A percentile compares a stretch with the other conserved stretches of the same genome.
Evolutionary conservation across 805 yeast genomes (phyloP).

Genomic region (Yamadazyma ubonensis): DNA sequence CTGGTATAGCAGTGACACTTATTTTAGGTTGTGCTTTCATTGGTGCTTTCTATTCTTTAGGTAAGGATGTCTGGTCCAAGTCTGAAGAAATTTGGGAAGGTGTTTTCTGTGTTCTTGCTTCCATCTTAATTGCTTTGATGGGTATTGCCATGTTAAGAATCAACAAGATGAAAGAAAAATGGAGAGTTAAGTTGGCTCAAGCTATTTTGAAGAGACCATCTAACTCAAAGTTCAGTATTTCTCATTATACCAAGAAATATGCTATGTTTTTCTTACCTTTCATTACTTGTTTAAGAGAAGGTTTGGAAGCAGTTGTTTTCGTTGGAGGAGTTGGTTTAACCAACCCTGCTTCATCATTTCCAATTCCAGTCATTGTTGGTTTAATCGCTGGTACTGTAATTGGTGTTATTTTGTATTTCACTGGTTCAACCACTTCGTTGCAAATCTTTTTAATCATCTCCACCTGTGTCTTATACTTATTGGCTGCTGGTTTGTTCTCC

Average conservation of each 20-base stretch:
- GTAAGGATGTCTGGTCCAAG: slow-evolving; percentile 77
- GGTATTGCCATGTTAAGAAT: slow-evolving; percentile 95
- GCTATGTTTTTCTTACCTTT: slow-evolving; percentile 88
- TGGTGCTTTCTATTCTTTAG: slow-evolving; percentile 83
- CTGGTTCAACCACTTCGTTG: slow-evolving; percentile 80
- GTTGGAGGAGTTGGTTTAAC: slow-evolving; percentile 45
- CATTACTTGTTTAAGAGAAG: slow-evolving; percentile 92
- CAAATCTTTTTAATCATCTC: slow-evolving; percentile 85
- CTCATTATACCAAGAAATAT: slow-evolving; percentile 56
- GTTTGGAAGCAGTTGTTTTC: slow-evolving; percentile 56
- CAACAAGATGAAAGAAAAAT: slow-evolving; percentile 94
- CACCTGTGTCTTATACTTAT: slow-evolving; percentile 84
- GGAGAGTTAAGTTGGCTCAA: slow-evolving; percentile 92
- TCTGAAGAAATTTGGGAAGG: slow-evolving; percentile 99
- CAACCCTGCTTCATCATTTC: slow-evolving; percentile 58
- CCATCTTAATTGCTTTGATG: slow-evolving; percentile 85
- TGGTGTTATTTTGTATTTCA: slow-evolving; percentile 73
- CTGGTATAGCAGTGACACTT: slow-evolving; percentile 78
- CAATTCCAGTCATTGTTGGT: slow-evolving; percentile 90
- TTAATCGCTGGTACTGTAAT: slow-evolving; percentile 71
- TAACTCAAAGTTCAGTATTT: slow-evolving; percentile 45
- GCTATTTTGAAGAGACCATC: slow-evolving; percentile 67
- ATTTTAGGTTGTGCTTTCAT: slow-evolving; percentile 89
- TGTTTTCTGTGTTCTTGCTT: slow-evolving; percentile 85
- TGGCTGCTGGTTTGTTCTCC: slow-evolving; percentile 90